Evolutionary conservation across 129 eudicot species (phyloP), one percentile per base, ranked within the genome.

Genomic region (Tagetes patula): DNA sequence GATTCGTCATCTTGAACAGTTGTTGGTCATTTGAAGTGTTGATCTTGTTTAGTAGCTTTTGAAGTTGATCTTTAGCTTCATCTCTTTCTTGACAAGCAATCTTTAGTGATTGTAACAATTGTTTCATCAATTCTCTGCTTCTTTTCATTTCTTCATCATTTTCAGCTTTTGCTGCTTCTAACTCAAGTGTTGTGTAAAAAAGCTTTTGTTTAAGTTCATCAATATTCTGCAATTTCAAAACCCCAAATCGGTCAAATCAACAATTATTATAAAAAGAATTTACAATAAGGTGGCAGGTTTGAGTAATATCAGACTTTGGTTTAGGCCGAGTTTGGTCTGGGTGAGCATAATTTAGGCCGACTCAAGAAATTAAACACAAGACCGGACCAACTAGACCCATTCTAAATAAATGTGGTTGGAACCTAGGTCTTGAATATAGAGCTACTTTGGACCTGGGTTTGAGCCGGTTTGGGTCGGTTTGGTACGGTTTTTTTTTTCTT

Each of bases 131-230:
- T 61, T 86, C 96, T 8, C 66, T 79, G 80, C 83, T 84, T 60
- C 83, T 86, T 77, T 58, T 77, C 72, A 79, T 79, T 80, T 94
- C 86, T 47, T 90, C 87, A 13, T 32, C 60, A 8, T 88, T 84
- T 84, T 90, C 88, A 32, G 82, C 73, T 79, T 72, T 95, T 7
- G 83, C 73, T 0, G 82, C 65, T 77, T 95, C 96, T 45, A 95
- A 76, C 70, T 94, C 96, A 12, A 86, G 75, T 54, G 85, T 84
- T 14, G 86, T 82, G 87, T 71, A 88, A 13, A 84, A 69, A 42
- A 94, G 91, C 83, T 82, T 88, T 69, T 86, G 87, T 46, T 85
- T 87, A 62, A 94, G 66, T 59, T 90, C 96, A 47, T 94, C 96
- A 32, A 79, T 61, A 20, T 69, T 84, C 88, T 90, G 89, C 69